phyloP scores from a whole-genome alignment of 805 yeast genomes.

The Candida gorgasii region DNA sequence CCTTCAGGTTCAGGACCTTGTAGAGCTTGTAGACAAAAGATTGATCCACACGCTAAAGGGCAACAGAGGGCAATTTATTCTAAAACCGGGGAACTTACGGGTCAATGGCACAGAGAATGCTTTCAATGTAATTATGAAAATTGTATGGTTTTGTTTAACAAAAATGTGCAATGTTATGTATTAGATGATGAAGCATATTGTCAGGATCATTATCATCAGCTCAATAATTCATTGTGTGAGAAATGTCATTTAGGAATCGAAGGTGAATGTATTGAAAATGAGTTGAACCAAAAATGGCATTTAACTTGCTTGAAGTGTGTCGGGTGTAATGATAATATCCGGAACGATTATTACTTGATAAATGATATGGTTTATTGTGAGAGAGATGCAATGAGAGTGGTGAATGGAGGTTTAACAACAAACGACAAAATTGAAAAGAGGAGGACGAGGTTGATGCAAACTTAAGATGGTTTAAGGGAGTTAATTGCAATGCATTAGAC shows the following conservation, averaged over 20 bases:
- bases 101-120: slow-evolving; percentile 93
- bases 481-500: neutral
- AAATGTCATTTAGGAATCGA: slow-evolving; percentile 77
- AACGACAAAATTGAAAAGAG: slow-evolving; percentile 43
- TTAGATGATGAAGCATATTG: slow-evolving; percentile 81
- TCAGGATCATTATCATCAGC: slow-evolving; percentile 69
- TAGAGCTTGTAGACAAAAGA: slow-evolving; percentile 63
- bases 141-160: slow-evolving; percentile 61
- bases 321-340: slow-evolving; percentile 53
- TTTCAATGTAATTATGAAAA: slow-evolving; percentile 61
- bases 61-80: slow-evolving; percentile 69
- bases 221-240: slow-evolving; percentile 74
- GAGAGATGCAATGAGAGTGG: slow-evolving; percentile 33
- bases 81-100: slow-evolving; percentile 79
- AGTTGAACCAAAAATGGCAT: slow-evolving; percentile 72
- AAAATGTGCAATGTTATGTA: slow-evolving; percentile 70
- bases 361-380: slow-evolving; percentile 56
- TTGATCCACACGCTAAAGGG: slow-evolving; percentile 42
- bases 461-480: slow-evolving; percentile 21
- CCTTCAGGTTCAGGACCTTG: slow-evolving; percentile 80
- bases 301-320: slow-evolving; percentile 68
- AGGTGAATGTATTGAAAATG: slow-evolving; percentile 86
- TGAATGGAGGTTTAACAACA: slow-evolving; percentile 23
- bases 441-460: slow-evolving; percentile 41
- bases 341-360: slow-evolving; percentile 55